Percentiles rank a stretch among this genome's conserved stretches.
phyloP scores from a whole-genome alignment of 495 filamentous ascomycete genomes.

The Podospora pseudopauciseta region DNA sequence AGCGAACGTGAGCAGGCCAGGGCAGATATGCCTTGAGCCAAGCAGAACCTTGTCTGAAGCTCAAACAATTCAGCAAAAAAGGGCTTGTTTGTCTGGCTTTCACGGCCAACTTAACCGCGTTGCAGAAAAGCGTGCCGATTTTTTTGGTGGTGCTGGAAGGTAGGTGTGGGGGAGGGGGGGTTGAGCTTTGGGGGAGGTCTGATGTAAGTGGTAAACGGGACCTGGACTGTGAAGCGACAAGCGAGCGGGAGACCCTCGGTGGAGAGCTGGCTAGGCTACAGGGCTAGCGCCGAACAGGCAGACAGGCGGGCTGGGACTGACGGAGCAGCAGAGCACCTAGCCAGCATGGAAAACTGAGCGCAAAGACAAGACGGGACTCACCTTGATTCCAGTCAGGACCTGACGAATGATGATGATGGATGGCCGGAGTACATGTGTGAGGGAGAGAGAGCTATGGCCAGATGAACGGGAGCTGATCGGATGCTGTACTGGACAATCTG shows the following conservation, averaged over 20 bases:
- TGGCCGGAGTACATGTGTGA: neutral
- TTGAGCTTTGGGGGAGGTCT: neutral
- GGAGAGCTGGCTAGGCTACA: neutral
- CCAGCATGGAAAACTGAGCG: neutral
- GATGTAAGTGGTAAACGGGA: conserved; percentile 2
- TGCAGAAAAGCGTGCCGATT: neutral
- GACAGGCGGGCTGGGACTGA: neutral
- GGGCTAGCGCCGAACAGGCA: conserved; percentile 2
- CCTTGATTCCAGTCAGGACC: neutral
- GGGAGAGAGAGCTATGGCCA: neutral
- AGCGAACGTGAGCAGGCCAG: neutral
- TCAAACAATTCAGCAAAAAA: neutral
- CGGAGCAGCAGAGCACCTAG: no score
- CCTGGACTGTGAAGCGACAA: no score
- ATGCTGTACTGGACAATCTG: neutral
- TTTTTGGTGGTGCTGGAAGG: neutral
- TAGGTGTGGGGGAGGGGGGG: neutral
- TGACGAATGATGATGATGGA: neutral
- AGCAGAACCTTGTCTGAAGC: no score
- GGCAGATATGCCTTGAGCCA: no score
- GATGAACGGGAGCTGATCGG: neutral
- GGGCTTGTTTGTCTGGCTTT: neutral
- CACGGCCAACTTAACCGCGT: neutral
- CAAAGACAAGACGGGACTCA: neutral
- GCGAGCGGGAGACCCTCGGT: neutral